Percentiles rank a stretch among this genome's conserved stretches.
These are phyloP conservation scores for Ogataea parapolymorpha DNA, from an alignment of 805 yeast genomes.

Conservation along the genomic window DNA sequence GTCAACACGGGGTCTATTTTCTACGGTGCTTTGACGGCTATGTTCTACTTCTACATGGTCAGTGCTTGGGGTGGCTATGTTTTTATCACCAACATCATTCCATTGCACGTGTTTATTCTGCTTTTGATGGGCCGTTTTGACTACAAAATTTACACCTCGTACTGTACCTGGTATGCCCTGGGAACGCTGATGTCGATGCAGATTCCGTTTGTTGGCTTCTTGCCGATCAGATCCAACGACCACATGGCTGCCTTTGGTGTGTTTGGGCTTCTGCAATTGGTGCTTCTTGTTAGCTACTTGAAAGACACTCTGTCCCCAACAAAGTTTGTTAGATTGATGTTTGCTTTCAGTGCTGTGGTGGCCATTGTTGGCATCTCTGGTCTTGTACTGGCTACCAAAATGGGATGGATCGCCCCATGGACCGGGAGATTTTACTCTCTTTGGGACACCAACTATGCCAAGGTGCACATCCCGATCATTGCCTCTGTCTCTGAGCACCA, in stretches of 20 bases:
- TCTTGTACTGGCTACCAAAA: constrained; percentile 73
- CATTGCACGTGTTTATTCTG: constrained; percentile 88
- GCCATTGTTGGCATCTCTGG: constrained; percentile 64
- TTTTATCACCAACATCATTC: constrained; percentile 95
- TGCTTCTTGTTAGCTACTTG: constrained; percentile 79
- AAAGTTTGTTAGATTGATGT: constrained; percentile 68
- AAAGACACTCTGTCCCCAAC: constrained; percentile 66
- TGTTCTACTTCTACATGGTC: constrained; percentile 96
- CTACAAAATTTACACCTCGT: constrained; percentile 79
- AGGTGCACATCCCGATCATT: constrained; percentile 96
- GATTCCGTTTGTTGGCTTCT: constrained; percentile 96
- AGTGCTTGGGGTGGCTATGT: constrained; percentile 99
- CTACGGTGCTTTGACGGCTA: constrained; percentile 78
- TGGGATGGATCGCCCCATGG: constrained; percentile 98
- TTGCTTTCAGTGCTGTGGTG: constrained; percentile 55
- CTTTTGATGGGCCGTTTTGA: constrained; percentile 92
- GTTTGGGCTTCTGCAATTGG: constrained; percentile 90
- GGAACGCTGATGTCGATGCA: constrained; percentile 99
- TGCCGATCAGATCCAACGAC: constrained; percentile 95
- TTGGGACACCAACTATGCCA: constrained; percentile 98
- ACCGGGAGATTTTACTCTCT: constrained; percentile 97
- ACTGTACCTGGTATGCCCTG: constrained; percentile 93
- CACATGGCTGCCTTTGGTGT: constrained; percentile 99
- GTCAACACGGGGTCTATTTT: constrained; percentile 86
- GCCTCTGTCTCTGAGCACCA: constrained; percentile 99